Percentiles rank a stretch among this genome's conserved stretches.
phyloP scores from a whole-genome alignment of 768 basidiomycete species.

The Lepiota venenata region DNA sequence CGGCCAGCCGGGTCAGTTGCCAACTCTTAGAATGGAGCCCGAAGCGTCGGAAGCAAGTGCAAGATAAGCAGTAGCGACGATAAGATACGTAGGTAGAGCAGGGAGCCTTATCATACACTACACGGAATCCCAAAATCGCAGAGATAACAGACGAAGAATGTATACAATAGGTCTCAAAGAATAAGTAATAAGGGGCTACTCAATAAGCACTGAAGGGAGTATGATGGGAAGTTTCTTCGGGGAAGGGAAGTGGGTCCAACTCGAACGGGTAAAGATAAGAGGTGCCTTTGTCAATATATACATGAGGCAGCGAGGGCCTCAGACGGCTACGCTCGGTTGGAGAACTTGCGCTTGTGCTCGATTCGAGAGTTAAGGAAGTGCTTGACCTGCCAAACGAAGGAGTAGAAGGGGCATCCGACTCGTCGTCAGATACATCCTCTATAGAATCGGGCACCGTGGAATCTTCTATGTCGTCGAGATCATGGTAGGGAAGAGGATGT shows the following conservation, averaged over 20 bases:
- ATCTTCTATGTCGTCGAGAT: constrained; percentile 63
- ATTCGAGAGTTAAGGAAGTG: constrained; percentile 51
- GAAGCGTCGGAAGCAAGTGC: constrained; percentile 1
- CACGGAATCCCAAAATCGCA: not conserved
- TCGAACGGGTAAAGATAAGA: constrained; percentile 63
- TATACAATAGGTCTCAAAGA: constrained; percentile 20
- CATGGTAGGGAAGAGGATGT: constrained; percentile 62
- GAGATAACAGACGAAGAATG: constrained; percentile 18
- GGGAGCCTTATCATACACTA: constrained; percentile 10
- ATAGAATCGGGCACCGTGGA: constrained; percentile 74
- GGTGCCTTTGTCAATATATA: constrained; percentile 61
- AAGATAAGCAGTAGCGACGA: constrained; percentile 9
- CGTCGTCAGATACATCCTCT: constrained; percentile 84
- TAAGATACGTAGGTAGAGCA: constrained; percentile 8
- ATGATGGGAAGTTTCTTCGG: constrained; percentile 33
- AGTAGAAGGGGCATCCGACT: constrained; percentile 67
- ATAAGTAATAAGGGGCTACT: constrained; percentile 22
- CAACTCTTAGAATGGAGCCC: not conserved
- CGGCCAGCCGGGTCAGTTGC: not conserved
- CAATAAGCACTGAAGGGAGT: constrained; percentile 55
- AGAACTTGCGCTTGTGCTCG: constrained; percentile 47
- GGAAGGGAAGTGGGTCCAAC: constrained; percentile 70
- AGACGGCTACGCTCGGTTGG: constrained; percentile 43
- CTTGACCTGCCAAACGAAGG: constrained; percentile 58
- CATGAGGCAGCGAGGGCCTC: constrained; percentile 47